Evolutionary conservation across 495 filamentous ascomycete species (phyloP).

Genomic region (Neurospora sp.): DNA sequence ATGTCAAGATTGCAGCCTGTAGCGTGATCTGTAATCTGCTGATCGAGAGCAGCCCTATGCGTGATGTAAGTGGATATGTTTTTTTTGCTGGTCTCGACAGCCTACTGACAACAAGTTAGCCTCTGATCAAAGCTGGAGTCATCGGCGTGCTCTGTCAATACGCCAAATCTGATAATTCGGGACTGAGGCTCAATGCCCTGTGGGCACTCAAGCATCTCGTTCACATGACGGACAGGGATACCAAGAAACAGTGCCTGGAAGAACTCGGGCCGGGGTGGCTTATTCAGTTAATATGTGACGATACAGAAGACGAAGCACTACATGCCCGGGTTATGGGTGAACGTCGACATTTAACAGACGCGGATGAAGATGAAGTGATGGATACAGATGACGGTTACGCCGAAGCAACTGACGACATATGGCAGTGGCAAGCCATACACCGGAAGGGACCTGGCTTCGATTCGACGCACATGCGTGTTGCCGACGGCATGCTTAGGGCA

Average conservation of each 20-base stretch:
- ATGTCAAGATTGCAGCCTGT: conserved; percentile 79
- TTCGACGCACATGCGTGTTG: conserved; percentile 29
- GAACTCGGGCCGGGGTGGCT: conserved; percentile 72
- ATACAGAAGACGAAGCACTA: conserved; percentile 41
- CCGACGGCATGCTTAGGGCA: conserved; percentile 37
- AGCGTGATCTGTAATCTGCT: conserved; percentile 75
- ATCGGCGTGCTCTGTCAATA: conserved; percentile 72
- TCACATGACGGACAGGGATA: conserved; percentile 49
- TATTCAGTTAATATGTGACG: conserved; percentile 57
- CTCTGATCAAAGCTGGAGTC: conserved; percentile 65
- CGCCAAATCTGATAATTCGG: conserved; percentile 63
- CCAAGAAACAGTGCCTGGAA: conserved; percentile 67
- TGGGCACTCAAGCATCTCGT: conserved; percentile 93
- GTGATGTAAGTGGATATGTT: conserved; percentile 47
- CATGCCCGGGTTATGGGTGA: conserved; percentile 23
- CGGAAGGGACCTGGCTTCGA: conserved; percentile 2
- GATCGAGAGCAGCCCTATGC: conserved; percentile 81
- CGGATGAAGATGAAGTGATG: conserved; percentile 55
- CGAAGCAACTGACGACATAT: conserved; percentile 17
- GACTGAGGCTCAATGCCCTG: conserved; percentile 66
- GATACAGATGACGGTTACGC: conserved; percentile 33
- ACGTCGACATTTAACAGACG: conserved; percentile 10
- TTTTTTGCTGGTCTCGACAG: not conserved
- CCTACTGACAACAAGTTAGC: conserved; percentile 36
- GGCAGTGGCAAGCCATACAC: conserved; percentile 13